phyloP scores from a whole-genome alignment of 1,284 basidiomycete genomes.

The Ustilago bromivora region DNA sequence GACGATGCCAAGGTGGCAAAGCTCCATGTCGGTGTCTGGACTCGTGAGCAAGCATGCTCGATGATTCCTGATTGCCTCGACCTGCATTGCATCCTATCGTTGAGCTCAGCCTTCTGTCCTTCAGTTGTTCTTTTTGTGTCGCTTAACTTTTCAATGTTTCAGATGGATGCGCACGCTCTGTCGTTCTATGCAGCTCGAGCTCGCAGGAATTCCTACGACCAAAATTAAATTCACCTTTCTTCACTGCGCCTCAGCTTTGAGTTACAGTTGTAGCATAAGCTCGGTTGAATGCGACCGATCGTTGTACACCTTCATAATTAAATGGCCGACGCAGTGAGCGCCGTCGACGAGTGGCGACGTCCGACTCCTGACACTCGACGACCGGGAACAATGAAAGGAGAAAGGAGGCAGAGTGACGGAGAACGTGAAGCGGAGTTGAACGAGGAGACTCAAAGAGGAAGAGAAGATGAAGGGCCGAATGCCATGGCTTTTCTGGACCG shows the following conservation, averaged over 20 bases:
- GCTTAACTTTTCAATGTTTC: neutral
- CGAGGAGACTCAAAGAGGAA: neutral
- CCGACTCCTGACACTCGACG: neutral
- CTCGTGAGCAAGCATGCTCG: neutral
- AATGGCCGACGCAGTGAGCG: neutral
- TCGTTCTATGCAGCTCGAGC: neutral
- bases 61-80: neutral
- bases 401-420: neutral
- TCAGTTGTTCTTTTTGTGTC: neutral
- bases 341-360: too few relatives aligned
- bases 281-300: neutral
- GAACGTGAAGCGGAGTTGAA: neutral
- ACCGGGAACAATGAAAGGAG: too few relatives aligned
- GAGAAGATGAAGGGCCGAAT: neutral
- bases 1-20: neutral
- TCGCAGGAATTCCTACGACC: slow-evolving; percentile 23
- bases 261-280: neutral
- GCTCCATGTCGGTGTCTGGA: neutral
- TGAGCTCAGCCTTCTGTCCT: neutral
- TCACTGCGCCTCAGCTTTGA: neutral
- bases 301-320: neutral
- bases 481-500: neutral
- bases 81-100: neutral
- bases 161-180: slow-evolving; percentile 2
- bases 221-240: neutral